These are phyloP conservation scores for Vicia faba DNA, from an alignment of 306 rosid species.

Conservation along the genomic window DNA sequence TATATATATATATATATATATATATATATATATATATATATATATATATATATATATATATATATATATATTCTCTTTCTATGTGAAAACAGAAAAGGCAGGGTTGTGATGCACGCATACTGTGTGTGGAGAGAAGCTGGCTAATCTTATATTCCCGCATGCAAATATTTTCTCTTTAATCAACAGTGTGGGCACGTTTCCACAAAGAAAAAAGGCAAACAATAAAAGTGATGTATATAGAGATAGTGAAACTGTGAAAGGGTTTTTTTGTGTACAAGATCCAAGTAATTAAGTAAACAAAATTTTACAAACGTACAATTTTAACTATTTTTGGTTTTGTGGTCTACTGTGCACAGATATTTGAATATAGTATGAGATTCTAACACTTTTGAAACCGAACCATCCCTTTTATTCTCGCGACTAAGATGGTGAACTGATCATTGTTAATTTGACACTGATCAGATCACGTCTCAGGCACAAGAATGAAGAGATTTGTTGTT, in stretches of 20 bases:
- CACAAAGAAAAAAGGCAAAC: slow-evolving; percentile 46
- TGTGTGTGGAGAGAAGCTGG: slow-evolving; percentile 38
- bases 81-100: slow-evolving; percentile 30
- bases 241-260: slow-evolving; percentile 38
- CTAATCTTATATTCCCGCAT: slow-evolving; percentile 82
- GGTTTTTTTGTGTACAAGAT: slow-evolving; percentile 14
- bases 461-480: neutral
- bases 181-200: slow-evolving; percentile 72
- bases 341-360: neutral
- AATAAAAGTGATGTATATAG: slow-evolving; percentile 27
- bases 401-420: neutral
- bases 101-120: slow-evolving; percentile 60
- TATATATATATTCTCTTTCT: slow-evolving; percentile 2
- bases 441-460: neutral
- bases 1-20: neutral
- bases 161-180: slow-evolving; percentile 63
- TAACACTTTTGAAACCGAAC: neutral
- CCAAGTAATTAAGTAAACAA: neutral
- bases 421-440: neutral
- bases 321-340: neutral
- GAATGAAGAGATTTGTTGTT: neutral
- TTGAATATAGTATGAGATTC: neutral
- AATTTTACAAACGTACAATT: neutral
- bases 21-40: neutral
- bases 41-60: neutral